Evolutionary conservation across 441 rosid genomes (phyloP).

Genomic region (Kokia cookei): DNA sequence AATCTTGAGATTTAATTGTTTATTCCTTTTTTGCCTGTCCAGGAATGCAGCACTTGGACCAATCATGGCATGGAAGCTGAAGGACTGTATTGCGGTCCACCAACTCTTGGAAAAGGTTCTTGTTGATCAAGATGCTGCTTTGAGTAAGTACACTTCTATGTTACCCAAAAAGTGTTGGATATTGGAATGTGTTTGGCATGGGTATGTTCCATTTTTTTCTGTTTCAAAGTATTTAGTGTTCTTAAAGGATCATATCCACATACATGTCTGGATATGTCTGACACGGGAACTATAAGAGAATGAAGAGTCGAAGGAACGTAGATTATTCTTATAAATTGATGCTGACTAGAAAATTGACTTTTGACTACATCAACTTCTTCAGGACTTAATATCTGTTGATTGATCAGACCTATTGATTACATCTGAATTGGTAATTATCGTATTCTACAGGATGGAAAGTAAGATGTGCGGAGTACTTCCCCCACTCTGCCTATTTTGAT

Average conservation of each 20-base stretch:
- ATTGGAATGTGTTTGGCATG: no score
- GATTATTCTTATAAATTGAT: background rate
- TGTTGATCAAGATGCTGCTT: constrained; percentile 62
- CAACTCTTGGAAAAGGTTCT: constrained; percentile 54
- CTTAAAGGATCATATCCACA: no score
- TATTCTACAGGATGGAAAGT: constrained; percentile 79
- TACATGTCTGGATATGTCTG: no score
- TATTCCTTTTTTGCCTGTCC: background rate
- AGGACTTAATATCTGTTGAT: background rate
- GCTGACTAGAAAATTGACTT: background rate
- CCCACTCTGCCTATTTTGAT: constrained; percentile 71
- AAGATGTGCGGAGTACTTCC: constrained; percentile 65
- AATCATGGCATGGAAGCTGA: constrained; percentile 75
- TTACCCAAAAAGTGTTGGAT: no score
- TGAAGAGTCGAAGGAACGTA: no score
- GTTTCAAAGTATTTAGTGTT: no score
- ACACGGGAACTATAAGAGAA: no score
- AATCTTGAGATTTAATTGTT: background rate
- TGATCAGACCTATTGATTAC: background rate
- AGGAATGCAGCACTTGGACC: constrained; percentile 74
- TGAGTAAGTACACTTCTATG: constrained; percentile 46
- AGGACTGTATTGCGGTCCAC: constrained; percentile 79
- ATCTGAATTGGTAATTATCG: background rate
- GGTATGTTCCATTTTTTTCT: no score
- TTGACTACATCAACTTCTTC: background rate